Percentiles rank a stretch among this genome's conserved stretches.
phyloP scores from a whole-genome alignment of 208 protist species.

The Porcisia deanei region DNA sequence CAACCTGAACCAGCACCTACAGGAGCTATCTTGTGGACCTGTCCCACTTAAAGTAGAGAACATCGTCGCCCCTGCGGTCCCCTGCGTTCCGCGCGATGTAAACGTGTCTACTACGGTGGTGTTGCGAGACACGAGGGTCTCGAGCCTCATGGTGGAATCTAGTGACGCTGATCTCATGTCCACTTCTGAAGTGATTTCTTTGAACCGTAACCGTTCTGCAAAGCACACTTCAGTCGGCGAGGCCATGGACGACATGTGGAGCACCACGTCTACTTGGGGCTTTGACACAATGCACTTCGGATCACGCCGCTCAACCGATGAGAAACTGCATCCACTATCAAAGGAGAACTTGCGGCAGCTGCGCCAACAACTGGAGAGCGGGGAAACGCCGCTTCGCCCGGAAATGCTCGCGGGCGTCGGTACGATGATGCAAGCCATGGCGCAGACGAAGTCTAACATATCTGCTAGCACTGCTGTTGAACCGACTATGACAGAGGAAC shows the following conservation, averaged over 20 bases:
- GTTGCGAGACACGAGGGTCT: constrained; percentile 11
- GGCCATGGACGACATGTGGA: constrained; percentile 60
- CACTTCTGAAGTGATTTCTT: constrained; percentile 26
- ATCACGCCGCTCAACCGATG: background rate
- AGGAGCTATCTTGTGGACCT: constrained; percentile 45
- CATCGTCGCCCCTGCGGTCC: constrained; percentile 29
- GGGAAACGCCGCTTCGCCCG: constrained; percentile 52
- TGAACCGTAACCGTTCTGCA: constrained; percentile 9
- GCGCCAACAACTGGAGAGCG: constrained; percentile 59
- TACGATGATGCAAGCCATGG: constrained; percentile 40
- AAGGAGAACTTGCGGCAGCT: constrained; percentile 58
- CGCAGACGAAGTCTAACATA: constrained; percentile 26
- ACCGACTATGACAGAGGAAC: constrained; percentile 30
- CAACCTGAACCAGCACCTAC: constrained; percentile 53
- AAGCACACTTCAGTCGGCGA: constrained; percentile 24
- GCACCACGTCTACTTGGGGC: constrained; percentile 43
- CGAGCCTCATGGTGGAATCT: constrained; percentile 41
- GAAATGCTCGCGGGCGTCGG: constrained; percentile 51
- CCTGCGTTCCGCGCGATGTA: background rate
- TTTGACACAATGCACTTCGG: constrained; percentile 16
- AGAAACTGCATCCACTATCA: constrained; percentile 37
- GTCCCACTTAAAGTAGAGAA: constrained; percentile 44
- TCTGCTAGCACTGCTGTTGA: constrained; percentile 48
- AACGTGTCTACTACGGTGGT: constrained; percentile 8
- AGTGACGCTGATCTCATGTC: constrained; percentile 45